phyloP scores from a whole-genome alignment of 2,329 filamentous ascomycete genomes.

The Ascochyta pisi region DNA sequence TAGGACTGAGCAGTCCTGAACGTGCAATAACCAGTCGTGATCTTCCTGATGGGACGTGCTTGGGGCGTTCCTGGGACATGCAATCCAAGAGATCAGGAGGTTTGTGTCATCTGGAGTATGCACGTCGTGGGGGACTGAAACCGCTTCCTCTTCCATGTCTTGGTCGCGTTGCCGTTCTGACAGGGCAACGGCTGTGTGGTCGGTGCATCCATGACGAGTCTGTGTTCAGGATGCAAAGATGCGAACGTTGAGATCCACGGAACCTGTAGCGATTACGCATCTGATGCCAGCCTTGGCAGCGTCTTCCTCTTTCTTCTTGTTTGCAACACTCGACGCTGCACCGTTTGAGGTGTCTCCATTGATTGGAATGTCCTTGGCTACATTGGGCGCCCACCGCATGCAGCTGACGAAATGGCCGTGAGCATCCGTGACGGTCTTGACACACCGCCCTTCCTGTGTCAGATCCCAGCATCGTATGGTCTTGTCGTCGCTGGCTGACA shows the following conservation, averaged over 20 bases:
- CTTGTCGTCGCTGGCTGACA: constrained; percentile 89
- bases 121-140: not conserved
- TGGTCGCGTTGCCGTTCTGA: not conserved
- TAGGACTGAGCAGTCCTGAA: not conserved
- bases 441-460: constrained; percentile 85
- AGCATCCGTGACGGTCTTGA: constrained; percentile 78
- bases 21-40: not conserved
- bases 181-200: not conserved
- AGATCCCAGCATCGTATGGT: constrained; percentile 94
- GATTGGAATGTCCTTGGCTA: constrained; percentile 65
- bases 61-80: too few relatives aligned
- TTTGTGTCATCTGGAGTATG: not conserved
- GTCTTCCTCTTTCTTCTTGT: constrained; percentile 60
- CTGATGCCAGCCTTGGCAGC: constrained; percentile 70
- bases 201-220: not conserved
- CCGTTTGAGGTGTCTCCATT: constrained; percentile 54
- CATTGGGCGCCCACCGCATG: constrained; percentile 83
- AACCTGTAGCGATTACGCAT: constrained; percentile 86
- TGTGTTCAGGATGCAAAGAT: constrained; percentile 70
- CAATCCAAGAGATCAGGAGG: not conserved
- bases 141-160: not conserved
- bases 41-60: not conserved
- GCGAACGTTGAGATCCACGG: constrained; percentile 80
- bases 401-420: constrained; percentile 88
- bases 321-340: constrained; percentile 50